Conservation (phyloP, 1,139 yeast genomes). For the Nadsonia starkeyi-henricii region DNA sequence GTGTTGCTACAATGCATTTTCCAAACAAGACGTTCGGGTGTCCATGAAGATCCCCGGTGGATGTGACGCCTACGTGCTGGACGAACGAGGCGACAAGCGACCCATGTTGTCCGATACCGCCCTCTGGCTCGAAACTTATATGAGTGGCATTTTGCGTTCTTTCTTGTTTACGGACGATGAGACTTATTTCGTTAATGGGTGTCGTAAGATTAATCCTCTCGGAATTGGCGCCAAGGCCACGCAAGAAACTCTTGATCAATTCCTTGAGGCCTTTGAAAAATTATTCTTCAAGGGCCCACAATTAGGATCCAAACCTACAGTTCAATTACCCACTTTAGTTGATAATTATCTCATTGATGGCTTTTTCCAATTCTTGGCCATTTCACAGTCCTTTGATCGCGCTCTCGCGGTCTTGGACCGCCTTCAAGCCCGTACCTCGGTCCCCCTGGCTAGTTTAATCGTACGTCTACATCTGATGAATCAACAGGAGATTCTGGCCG, state of each 20-base stretch:
- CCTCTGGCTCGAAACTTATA: constrained; percentile 70
- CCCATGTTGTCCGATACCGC: constrained; percentile 23
- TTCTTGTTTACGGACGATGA: constrained; percentile 56
- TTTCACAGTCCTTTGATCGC: constrained; percentile 49
- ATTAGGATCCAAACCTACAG: constrained; percentile 50
- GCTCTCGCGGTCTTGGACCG: constrained; percentile 41
- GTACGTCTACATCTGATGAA: constrained; percentile 46
- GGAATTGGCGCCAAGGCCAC: constrained; percentile 9
- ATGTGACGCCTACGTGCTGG: constrained; percentile 58
- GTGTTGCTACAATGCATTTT: constrained; percentile 56
- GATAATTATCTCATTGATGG: constrained; percentile 72
- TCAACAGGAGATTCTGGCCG: constrained; percentile 72
- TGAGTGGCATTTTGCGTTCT: constrained; percentile 60
- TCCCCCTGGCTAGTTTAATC: constrained; percentile 37
- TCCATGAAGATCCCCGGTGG: constrained; percentile 64
- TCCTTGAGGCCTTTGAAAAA: constrained; percentile 45
- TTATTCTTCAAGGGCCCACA: constrained; percentile 51
- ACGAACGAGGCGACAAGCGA: constrained; percentile 34
- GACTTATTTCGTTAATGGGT: constrained; percentile 46
- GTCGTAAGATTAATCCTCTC: constrained; percentile 56
- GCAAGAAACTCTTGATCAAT: constrained; percentile 32
- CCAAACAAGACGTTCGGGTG: constrained; percentile 56
- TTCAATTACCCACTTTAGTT: constrained; percentile 52
- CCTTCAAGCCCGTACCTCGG: constrained; percentile 33
- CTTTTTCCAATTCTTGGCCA: constrained; percentile 44